These are phyloP conservation scores for Ambispora gerdemannii DNA, from an alignment of 192 early-diverging fungal genomes.

Conservation along the genomic window DNA sequence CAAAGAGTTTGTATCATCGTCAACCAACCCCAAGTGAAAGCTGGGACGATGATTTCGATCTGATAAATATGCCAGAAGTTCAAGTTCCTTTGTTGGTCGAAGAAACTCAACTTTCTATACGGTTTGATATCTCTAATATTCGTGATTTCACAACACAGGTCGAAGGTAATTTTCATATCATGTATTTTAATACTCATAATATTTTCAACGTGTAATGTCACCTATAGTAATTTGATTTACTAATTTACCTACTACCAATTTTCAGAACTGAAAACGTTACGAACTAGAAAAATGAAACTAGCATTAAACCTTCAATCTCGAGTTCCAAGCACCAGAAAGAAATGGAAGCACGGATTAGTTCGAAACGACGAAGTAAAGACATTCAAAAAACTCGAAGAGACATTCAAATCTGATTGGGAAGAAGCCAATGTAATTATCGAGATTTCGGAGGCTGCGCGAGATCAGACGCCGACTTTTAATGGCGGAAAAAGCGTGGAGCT, in stretches of 20 bases:
- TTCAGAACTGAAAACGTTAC: constrained; percentile 35
- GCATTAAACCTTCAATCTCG: background rate
- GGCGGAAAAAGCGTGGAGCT: constrained; percentile 27
- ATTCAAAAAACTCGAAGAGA: constrained; percentile 36
- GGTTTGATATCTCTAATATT: constrained; percentile 42
- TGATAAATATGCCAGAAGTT: constrained; percentile 31
- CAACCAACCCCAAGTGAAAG: constrained; percentile 35
- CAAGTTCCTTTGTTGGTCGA: constrained; percentile 38
- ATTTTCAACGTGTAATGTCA: background rate
- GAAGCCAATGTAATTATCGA: constrained; percentile 46
- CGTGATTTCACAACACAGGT: constrained; percentile 41
- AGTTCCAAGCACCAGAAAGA: background rate
- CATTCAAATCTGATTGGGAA: constrained; percentile 42
- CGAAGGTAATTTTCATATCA: constrained; percentile 32
- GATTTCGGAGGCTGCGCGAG: constrained; percentile 40
- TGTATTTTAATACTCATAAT: background rate
- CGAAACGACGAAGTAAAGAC: constrained; percentile 35
- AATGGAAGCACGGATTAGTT: constrained; percentile 4
- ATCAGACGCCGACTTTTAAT: constrained; percentile 33
- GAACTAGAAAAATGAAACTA: constrained; percentile 2
- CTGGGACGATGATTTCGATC: constrained; percentile 46
- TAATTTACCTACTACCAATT: background rate
- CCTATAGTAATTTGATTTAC: background rate
- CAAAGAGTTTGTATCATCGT: constrained; percentile 14
- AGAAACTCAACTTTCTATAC: constrained; percentile 38